These are phyloP conservation scores for Salix koriyanagi DNA, from an alignment of 345 rosid species.

Conservation along the genomic window DNA sequence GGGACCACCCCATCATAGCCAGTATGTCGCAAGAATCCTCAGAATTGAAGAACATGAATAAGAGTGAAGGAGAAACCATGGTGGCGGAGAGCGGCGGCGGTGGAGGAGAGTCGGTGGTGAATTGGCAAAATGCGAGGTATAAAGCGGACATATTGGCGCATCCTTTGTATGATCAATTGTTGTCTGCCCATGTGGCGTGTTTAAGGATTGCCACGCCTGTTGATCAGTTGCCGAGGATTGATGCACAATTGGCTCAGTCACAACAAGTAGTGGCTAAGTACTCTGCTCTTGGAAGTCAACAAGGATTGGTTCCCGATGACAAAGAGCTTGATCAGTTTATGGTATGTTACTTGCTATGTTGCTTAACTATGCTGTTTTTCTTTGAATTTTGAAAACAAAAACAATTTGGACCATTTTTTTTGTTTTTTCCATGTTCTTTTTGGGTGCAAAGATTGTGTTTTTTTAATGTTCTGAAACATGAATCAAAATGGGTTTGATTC, in stretches of 20 bases:
- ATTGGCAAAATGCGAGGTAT: conserved; percentile 82
- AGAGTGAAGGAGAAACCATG: conserved; percentile 35
- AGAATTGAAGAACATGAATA: conserved; percentile 35
- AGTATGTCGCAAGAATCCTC: conserved; percentile 40
- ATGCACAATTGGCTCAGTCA: conserved; percentile 94
- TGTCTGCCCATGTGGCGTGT: conserved; percentile 88
- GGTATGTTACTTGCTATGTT: conserved; percentile 56
- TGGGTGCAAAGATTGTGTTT: background rate
- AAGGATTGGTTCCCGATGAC: conserved; percentile 62
- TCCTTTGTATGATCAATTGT: conserved; percentile 84
- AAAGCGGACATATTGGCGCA: conserved; percentile 88
- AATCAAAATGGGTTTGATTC: background rate
- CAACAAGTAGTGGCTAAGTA: conserved; percentile 87
- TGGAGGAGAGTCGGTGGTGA: conserved; percentile 47
- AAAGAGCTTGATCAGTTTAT: conserved; percentile 98
- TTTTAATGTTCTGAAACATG: background rate
- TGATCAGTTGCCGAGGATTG: conserved; percentile 91
- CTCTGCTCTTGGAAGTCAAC: conserved; percentile 59
- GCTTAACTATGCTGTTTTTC: background rate
- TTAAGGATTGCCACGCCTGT: conserved; percentile 92
- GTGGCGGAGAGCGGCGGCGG: conserved; percentile 35
- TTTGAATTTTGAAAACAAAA: background rate
- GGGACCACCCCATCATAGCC: conserved; percentile 38
- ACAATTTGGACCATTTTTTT: background rate
- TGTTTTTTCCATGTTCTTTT: background rate